A percentile compares a stretch with the other conserved stretches of the same genome.
These are phyloP conservation scores for Leccinum boreale DNA, from an alignment of 768 basidiomycete genomes.

Conservation along the genomic window DNA sequence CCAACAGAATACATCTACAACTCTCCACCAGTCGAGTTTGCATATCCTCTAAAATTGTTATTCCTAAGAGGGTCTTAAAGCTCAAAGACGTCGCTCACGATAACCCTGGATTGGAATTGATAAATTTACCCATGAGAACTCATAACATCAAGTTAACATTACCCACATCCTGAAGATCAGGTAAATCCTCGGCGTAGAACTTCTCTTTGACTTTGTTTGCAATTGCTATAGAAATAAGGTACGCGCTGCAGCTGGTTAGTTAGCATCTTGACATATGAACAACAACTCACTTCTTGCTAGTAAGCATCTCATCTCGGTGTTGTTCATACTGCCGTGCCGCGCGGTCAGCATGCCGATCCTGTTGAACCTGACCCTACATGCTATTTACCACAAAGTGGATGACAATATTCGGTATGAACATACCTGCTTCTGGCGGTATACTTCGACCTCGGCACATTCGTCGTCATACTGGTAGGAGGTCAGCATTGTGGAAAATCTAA, in stretches of 20 bases:
- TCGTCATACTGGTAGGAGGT: conserved; percentile 62
- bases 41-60: conserved; percentile 52
- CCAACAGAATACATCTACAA: conserved; percentile 51
- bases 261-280: neutral
- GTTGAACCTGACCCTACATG: conserved; percentile 57
- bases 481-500: neutral
- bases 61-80: neutral
- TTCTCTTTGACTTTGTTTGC: conserved; percentile 69
- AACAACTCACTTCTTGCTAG: conserved; percentile 67
- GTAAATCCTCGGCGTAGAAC: conserved; percentile 70
- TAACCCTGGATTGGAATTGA: conserved; percentile 53
- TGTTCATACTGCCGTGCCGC: conserved; percentile 72
- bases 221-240: conserved; percentile 65
- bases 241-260: conserved; percentile 43
- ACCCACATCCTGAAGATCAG: conserved; percentile 68
- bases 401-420: neutral
- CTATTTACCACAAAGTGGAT: conserved; percentile 4
- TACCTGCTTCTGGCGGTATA: conserved; percentile 77
- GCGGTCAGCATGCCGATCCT: conserved; percentile 75
- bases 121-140: conserved; percentile 8
- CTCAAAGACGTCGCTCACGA: conserved; percentile 40
- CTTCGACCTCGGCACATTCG: conserved; percentile 70
- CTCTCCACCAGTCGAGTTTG: conserved; percentile 60
- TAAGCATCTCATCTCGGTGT: conserved; percentile 73
- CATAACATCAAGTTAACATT: conserved; percentile 8